Percentiles rank a stretch among this genome's conserved stretches.
Conservation (phyloP, 257 asterid species). For the Thymus mandschuricus region DNA sequence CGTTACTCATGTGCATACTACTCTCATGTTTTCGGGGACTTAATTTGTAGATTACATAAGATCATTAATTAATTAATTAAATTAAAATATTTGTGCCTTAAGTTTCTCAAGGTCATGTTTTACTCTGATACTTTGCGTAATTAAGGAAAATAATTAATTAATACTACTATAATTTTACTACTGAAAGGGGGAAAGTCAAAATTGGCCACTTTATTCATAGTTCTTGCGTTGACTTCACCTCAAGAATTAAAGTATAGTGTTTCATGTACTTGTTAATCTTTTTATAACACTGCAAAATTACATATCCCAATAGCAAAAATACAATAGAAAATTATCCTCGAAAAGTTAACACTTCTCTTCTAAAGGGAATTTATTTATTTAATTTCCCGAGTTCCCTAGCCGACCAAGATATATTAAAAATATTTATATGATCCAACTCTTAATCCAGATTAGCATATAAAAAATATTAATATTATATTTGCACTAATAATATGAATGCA, state of each 20-base stretch:
- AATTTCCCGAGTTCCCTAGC: constrained; percentile 14
- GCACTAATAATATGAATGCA: neutral
- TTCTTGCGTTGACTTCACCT: constrained; percentile 28
- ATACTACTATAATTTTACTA: neutral
- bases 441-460: too few species aligned
- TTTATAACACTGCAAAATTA: neutral
- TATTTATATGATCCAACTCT: neutral
- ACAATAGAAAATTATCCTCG: neutral
- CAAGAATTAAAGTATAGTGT: constrained; percentile 12
- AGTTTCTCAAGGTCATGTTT: constrained; percentile 18
- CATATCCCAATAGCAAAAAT: neutral
- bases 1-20: too few species aligned
- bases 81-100: constrained; percentile 14
- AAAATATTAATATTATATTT: too few species aligned
- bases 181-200: neutral
- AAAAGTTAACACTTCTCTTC: constrained; percentile 9
- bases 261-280: neutral
- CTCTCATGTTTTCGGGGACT: too few species aligned
- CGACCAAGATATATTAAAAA: constrained; percentile 27
- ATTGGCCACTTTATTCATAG: constrained; percentile 31
- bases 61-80: too few species aligned
- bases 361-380: neutral
- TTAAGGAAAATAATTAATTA: neutral
- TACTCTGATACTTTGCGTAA: neutral
- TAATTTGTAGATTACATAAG: too few species aligned